Base-by-base conservation (phyloP, 129 eudicot species). In the Arctium minus region DNA sequence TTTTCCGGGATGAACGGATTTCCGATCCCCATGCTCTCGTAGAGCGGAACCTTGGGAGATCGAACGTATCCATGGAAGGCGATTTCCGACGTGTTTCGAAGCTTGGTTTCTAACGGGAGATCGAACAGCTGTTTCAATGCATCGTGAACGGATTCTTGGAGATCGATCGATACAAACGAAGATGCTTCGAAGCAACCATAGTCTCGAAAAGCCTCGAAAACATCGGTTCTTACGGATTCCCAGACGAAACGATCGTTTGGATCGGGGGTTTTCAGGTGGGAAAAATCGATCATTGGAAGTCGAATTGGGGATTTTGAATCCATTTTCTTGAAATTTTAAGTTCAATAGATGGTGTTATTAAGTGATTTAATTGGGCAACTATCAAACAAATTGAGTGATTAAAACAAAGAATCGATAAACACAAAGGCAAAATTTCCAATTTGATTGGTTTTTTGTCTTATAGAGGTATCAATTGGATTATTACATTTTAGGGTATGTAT, bases 21-120 rank as follows among this genome's bases (percentile, higher is more conserved):
- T 8, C 88, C 84, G 13, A 85, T 85, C 18, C 88, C 84, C 85
- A 85, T 85, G 73, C 88, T 85, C 53, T 85, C 85, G 29, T 81
- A 81, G 31, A 85, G 88, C n/a, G 88, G 88, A 81, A 78, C 82
- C 40, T 77, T 77, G 38, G 86, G 86, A 60, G 79, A 72, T 37
- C 1, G 79, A 31, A 84, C 83, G 12, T 78, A 84, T 13, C 86
- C 86, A 78, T 78, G 84, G 76, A 85, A 85, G 69, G 80, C 78
- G 32, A 42, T 81, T 38, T 80, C 83, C 1, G 86, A 78, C 32
- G 79, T 78, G 79, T 77, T 84, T 31, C 38, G 56, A 69, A 12
- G 70, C 69, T 85, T 85, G 17, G 78, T 85, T 46, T 85, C 81
- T 72, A 50, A 5, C 1, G 88, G 88, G 68, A 85, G 85, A 75